Base-by-base conservation (phyloP, 305 asterid species). In the Fraxinus baroniana region DNA sequence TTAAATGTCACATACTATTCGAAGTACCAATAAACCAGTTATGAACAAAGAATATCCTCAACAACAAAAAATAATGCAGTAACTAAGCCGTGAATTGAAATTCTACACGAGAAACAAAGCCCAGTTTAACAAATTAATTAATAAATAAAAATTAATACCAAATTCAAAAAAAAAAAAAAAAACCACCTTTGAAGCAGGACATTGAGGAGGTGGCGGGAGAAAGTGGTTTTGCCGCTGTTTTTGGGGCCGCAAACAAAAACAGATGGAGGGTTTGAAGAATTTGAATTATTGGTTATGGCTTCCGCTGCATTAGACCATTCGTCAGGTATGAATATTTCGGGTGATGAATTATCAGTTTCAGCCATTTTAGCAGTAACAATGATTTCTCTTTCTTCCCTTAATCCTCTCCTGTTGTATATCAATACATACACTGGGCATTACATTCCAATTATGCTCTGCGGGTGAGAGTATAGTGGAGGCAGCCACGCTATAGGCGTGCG, bases 161-260 rank as follows among this genome's bases (percentile, higher is more conserved):
- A 41, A 64, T 24, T 46, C 17, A 26, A 78, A 74, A 64, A 79
- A 76, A 46, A 36, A 36, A 26, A 33, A 55, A 28, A 44, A 36
- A 2, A 35, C 99, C 98, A 35, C 99, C 98, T 93, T 52, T 71
- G 92, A 73, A 94, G 97, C 74, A 97, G 93, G 86, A 90, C 91
- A 79, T 94, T 93, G 84, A 94, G 86, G 79, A 97, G 97, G 87
- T 91, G 91, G 83, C 98, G 96, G 46, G 97, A 93, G 89, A 94
- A 97, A 18, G 93, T 93, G 26, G 97, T 90, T 87, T 94, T 96
- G 87, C 98, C 99, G 82, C 95, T 87, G 80, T 94, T 94, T 84
- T 94, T 96, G 66, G 98, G 97, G 73, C 99, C 98, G 78, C 99
- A 94, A 12, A 93, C 88, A 22, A 96, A 83, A 18, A 92, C 84